These are phyloP conservation scores for Gossypium sturtianum DNA, from an alignment of 345 rosid genomes.

Conservation along the genomic window DNA sequence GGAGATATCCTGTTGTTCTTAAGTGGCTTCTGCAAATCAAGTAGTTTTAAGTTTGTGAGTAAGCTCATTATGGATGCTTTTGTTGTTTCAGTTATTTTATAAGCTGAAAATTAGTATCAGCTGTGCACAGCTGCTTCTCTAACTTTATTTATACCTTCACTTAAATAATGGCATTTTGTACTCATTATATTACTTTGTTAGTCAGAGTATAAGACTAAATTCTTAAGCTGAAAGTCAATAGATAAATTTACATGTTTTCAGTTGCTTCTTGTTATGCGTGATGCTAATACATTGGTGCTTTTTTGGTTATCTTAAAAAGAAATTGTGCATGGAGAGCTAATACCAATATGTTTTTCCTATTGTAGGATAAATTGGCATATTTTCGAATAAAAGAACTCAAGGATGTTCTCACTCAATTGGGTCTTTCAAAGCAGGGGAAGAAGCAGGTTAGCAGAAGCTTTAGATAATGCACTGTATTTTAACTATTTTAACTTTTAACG, in stretches of 20 bases:
- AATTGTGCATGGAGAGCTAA: neutral
- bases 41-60: neutral
- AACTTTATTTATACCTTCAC: neutral
- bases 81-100: neutral
- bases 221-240: neutral
- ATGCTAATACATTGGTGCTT: neutral
- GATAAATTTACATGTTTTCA: neutral
- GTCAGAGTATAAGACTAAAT: neutral
- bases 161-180: neutral
- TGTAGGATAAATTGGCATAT: slow-evolving; percentile 71
- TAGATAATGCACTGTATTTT: neutral
- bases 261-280: neutral
- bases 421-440: slow-evolving; percentile 96
- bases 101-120: neutral
- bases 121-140: neutral
- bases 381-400: slow-evolving; percentile 96
- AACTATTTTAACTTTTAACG: neutral
- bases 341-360: neutral
- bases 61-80: slow-evolving; percentile 1
- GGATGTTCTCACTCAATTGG: slow-evolving; percentile 79
- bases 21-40: neutral
- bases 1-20: neutral
- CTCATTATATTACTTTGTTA: neutral
- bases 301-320: no score
- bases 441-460: slow-evolving; percentile 57